A percentile compares a stretch with the other conserved stretches of the same genome.
phyloP scores from a whole-genome alignment of 176 grass and related monocot genomes.

The Stipa capillata region DNA sequence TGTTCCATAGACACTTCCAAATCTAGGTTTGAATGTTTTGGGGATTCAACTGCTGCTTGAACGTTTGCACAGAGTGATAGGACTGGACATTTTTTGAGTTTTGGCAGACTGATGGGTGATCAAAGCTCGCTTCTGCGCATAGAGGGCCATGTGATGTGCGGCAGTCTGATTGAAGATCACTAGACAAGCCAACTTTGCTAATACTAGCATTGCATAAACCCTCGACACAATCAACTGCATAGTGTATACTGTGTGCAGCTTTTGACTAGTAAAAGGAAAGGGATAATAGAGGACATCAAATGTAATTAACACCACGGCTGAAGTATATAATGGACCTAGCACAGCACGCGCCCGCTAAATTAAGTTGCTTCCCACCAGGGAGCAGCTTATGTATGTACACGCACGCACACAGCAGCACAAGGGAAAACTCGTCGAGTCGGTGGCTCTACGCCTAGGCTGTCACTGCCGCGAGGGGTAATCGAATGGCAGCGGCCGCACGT shows the following conservation, averaged over 20 bases:
- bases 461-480: conserved; percentile 30
- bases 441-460: background rate
- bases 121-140: background rate
- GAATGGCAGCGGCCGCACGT: conserved; percentile 53
- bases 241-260: background rate
- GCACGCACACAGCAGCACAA: too few species aligned
- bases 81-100: too few species aligned
- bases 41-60: background rate
- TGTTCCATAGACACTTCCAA: background rate
- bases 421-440: too few species aligned
- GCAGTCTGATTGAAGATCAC: background rate
- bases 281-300: too few species aligned
- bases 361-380: background rate
- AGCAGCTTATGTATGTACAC: background rate
- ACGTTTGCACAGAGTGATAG: too few species aligned
- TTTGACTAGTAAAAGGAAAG: background rate
- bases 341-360: background rate
- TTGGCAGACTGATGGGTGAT: background rate
- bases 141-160: background rate
- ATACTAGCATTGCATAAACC: background rate
- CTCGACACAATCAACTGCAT: too few species aligned
- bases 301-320: background rate
- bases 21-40: background rate
- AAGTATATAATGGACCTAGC: background rate
- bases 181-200: background rate